Percentiles rank a stretch among this genome's conserved stretches.
phyloP scores from a whole-genome alignment of 179 eudicot species.

The Silene coronaria region DNA sequence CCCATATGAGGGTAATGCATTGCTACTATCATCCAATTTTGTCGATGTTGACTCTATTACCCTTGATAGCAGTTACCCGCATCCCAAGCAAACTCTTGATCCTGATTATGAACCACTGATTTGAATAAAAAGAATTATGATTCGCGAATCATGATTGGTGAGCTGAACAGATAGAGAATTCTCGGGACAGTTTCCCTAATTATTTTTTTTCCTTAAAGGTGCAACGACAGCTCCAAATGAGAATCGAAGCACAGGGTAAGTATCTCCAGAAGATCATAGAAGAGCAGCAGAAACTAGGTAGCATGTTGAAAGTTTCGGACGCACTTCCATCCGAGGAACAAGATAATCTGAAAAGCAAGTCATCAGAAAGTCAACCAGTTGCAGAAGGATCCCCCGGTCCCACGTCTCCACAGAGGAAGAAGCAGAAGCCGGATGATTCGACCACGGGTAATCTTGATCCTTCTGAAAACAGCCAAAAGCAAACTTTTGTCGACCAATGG shows the following conservation, averaged over 20 bases:
- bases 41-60: too few species aligned
- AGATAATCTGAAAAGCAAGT: conserved; percentile 23
- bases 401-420: conserved; percentile 36
- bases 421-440: conserved; percentile 39
- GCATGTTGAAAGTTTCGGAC: conserved; percentile 38
- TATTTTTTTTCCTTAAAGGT: conserved; percentile 30
- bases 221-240: conserved; percentile 57
- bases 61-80: too few species aligned
- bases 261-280: conserved; percentile 59
- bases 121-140: too few species aligned
- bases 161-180: neutral
- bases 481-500: conserved; percentile 32
- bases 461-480: conserved; percentile 21
- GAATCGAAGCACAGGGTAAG: conserved; percentile 61
- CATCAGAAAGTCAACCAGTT: conserved; percentile 24
- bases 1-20: too few species aligned
- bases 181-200: neutral
- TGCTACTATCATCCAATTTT: too few species aligned
- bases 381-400: conserved; percentile 26
- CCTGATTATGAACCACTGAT: too few species aligned
- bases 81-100: too few species aligned
- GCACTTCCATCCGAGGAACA: conserved; percentile 27
- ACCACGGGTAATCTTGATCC: conserved; percentile 19
- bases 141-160: neutral
- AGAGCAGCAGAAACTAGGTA: conserved; percentile 52